These are phyloP conservation scores for Cucurbita ficifolia DNA, from an alignment of 306 rosid species.

Conservation along the genomic window DNA sequence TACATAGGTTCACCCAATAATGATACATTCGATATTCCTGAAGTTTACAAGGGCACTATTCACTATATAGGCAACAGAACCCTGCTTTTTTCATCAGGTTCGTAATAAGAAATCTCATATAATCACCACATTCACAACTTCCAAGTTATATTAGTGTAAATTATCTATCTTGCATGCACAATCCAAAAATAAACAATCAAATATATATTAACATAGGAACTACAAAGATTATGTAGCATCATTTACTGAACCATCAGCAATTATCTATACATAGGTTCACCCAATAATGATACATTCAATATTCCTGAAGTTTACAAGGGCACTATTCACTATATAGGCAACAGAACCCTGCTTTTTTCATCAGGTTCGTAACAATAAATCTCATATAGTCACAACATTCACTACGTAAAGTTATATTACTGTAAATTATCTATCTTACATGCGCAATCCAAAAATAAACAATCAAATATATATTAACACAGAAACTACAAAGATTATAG, in stretches of 20 bases:
- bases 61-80: constrained; percentile 32
- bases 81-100: constrained; percentile 34
- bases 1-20: constrained; percentile 64
- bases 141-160: neutral
- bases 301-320: constrained; percentile 43
- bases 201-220: neutral
- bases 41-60: constrained; percentile 28
- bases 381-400: neutral
- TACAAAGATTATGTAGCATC: constrained; percentile 20
- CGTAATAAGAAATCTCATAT: neutral
- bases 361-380: constrained; percentile 9
- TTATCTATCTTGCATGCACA: neutral
- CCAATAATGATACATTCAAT: constrained; percentile 37
- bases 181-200: neutral
- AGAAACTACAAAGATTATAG: neutral
- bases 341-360: constrained; percentile 30
- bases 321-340: constrained; percentile 26
- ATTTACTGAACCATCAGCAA: constrained; percentile 54
- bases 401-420: neutral
- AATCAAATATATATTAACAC: neutral
- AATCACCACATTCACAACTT: neutral
- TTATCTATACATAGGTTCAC: constrained; percentile 39
- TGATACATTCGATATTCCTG: constrained; percentile 33
- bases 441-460: neutral
- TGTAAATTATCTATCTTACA: neutral